Evolutionary conservation across 164 flowering plant genomes (phyloP), one percentile per base, ranked within the genome.

Genomic region (Macadamia tetraphylla): DNA sequence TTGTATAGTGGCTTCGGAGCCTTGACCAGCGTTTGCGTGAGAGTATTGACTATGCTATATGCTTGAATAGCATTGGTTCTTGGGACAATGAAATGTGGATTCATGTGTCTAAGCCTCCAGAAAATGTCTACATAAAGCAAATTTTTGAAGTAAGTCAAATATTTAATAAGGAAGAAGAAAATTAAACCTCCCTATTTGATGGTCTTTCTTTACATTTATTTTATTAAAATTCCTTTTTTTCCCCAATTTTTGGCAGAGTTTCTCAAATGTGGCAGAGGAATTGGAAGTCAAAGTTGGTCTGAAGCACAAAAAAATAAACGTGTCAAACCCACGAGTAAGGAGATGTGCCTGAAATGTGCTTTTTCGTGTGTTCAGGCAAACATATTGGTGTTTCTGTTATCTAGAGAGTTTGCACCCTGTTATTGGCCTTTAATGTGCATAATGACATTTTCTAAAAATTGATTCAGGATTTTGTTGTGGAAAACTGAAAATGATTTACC

Each of bases 91-190:
- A 85, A 55, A 70, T 95, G 63, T 90, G 85, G 87, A 67, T 92
- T 73, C 98, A 92, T 80, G 98, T 92, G 58, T 95, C 99, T 30
- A 95, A 95, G 82, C 98, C 99, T 77, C 97, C 99, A 78, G 99
- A 95, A 68, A 95, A 95, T 84, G 93, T 89, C 52, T 87, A 86
- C 72, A 79, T 95, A 60, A 92, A 87, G 74, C 96, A 92, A 78
- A 85, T 92, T 40, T 86, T 84, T 84, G 94, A 95, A 65, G 99
- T 92, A 75, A 74, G 82, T 71, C 30, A 14, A 60, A 29, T 30
- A 35, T 31, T 23, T 51, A 43, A 44, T 14, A n/a, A 42, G n/a
- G 8, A 55, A 58, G 46, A 46, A 40, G 7, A 46, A 7, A 58
- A 29, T 44, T 31, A 51, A 23, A 43, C 18, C 43, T 44, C 67